phyloP scores from a whole-genome alignment of 2,329 filamentous ascomycete species.

The Macrophomina tecta region DNA sequence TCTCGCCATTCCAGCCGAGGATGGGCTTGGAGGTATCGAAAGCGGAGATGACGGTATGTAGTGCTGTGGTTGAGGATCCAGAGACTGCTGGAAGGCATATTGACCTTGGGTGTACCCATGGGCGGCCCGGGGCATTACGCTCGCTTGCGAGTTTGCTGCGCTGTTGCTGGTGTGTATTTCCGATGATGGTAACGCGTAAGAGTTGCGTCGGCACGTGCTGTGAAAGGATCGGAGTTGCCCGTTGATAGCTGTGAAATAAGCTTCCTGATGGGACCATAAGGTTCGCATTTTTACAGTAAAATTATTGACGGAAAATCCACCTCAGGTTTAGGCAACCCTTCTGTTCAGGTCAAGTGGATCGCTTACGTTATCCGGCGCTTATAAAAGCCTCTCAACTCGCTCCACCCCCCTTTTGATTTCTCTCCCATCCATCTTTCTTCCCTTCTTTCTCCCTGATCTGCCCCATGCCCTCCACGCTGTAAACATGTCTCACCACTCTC shows the following conservation, averaged over 20 bases:
- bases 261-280: neutral
- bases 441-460: too few species aligned
- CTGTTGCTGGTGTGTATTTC: neutral
- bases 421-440: too few species aligned
- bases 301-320: too few species aligned
- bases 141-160: neutral
- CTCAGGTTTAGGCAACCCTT: too few species aligned
- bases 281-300: neutral
- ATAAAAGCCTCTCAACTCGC: too few species aligned
- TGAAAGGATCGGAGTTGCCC: neutral
- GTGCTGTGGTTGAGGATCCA: conserved; percentile 57
- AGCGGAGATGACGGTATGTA: conserved; percentile 59
- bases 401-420: too few species aligned
- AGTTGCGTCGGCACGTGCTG: neutral
- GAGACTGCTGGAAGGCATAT: conserved; percentile 48
- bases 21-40: conserved; percentile 39
- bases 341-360: too few species aligned
- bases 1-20: conserved; percentile 40
- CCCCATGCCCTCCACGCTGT: too few species aligned
- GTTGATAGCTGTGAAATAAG: neutral
- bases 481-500: too few species aligned
- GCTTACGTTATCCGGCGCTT: too few species aligned
- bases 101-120: conserved; percentile 47
- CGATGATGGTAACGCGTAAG: neutral
- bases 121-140: neutral